Conservation (phyloP, 352 stramenopile genomes). For the Globisporangium paroecandrum region DNA sequence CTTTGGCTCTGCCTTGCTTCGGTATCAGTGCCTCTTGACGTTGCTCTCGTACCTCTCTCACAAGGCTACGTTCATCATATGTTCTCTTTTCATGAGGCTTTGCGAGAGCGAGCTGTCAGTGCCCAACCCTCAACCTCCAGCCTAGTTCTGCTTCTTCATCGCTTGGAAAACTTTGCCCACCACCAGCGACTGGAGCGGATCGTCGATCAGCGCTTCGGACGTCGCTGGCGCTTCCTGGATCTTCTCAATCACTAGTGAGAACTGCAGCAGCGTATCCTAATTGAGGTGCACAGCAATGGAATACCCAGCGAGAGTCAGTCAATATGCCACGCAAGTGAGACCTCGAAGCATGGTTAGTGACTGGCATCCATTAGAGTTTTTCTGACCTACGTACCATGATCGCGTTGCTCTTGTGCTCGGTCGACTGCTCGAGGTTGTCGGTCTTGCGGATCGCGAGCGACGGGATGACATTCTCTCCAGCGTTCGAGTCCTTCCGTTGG, state of each 20-base stretch:
- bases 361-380: neutral
- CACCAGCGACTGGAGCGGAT: conserved; percentile 14
- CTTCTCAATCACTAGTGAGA: conserved; percentile 51
- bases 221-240: conserved; percentile 45
- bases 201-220: conserved; percentile 32
- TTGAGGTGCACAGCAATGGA: neutral
- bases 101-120: neutral
- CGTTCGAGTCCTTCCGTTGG: conserved; percentile 22
- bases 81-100: too few relatives aligned
- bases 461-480: conserved; percentile 2
- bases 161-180: conserved; percentile 7
- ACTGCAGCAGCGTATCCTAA: conserved; percentile 58
- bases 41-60: too few relatives aligned
- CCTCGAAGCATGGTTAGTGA: neutral
- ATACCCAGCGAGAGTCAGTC: neutral
- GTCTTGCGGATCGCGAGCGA: conserved; percentile 22
- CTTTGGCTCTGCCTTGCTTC: too few relatives aligned
- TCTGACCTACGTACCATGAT: conserved; percentile 38
- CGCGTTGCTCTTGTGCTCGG: conserved; percentile 50
- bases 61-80: too few relatives aligned
- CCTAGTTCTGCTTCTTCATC: neutral
- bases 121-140: neutral
- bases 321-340: neutral
- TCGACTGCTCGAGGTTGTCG: conserved; percentile 35
- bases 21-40: too few relatives aligned